Evolutionary conservation across 495 filamentous ascomycete genomes (phyloP).

Genomic region (Penicillium dipodomyicola): DNA sequence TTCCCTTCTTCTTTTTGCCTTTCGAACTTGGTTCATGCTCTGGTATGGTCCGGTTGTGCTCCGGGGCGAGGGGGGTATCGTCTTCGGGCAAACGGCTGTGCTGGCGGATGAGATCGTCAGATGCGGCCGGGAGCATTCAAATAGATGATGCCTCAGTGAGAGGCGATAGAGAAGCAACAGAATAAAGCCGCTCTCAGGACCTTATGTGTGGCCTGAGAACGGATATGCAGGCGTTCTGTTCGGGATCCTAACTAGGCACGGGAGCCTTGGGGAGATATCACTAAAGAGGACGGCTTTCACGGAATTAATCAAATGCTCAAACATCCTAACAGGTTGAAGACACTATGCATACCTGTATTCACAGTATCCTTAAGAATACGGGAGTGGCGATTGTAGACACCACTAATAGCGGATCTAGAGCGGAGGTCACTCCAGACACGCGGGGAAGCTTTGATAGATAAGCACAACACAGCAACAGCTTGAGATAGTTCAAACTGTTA

Average conservation of each 20-base stretch:
- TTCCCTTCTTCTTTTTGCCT: slow-evolving; percentile 47
- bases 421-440: slow-evolving; percentile 29
- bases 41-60: slow-evolving; percentile 24
- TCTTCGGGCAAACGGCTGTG: slow-evolving; percentile 43
- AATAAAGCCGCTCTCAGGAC: slow-evolving; percentile 38
- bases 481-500: slow-evolving; percentile 8
- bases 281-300: background rate
- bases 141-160: slow-evolving; percentile 35
- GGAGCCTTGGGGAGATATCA: slow-evolving; percentile 1
- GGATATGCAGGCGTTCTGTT: slow-evolving; percentile 20
- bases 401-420: slow-evolving; percentile 26
- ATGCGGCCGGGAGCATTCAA: slow-evolving; percentile 50
- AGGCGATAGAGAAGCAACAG: slow-evolving; percentile 22
- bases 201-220: slow-evolving; percentile 40
- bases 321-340: background rate
- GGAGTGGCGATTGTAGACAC: background rate
- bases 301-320: background rate
- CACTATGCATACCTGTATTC: background rate
- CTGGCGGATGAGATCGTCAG: slow-evolving; percentile 47
- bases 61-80: slow-evolving; percentile 31
- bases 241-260: slow-evolving; percentile 8
- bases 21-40: slow-evolving; percentile 47
- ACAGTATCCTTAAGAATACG: background rate
- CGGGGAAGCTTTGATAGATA: slow-evolving; percentile 35
- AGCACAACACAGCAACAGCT: slow-evolving; percentile 19